Base-by-base conservation (phyloP, 2,329 filamentous ascomycete genomes). In the Thermomyces lanuginosus region DNA sequence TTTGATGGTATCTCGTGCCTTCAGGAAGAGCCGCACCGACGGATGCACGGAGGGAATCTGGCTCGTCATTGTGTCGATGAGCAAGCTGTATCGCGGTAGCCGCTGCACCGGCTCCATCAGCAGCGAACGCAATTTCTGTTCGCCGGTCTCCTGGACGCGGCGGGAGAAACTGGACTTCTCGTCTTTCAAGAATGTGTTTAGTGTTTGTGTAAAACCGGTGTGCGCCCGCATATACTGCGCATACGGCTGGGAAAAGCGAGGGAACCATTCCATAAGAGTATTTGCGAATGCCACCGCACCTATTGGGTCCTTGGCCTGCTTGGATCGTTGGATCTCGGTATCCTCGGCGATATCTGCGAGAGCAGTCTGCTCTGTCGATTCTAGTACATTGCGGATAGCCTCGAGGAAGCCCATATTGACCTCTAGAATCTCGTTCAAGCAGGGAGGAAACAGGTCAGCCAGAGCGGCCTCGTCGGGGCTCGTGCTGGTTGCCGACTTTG, bases 21-120 rank as follows among this genome's bases (percentile, higher is more conserved):
- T 84, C 21, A 93, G 67, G 55, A 98, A 75, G 2, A 68, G 65
- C 38, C 78, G 76, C 28, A 92, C 64, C 1, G 84, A 84, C 2
- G 83, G 80, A 47, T 95, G 84, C 6, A 78, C 73, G 26, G 84
- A 70, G 4, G 86, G 84, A 10, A 95, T 66, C 34, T 78, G 83
- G 38, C 76, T 73, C 24, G 89, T 70, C 45, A 98, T 93, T 44
- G 91, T 84, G 56, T 98, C 89, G 41, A 98, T 95, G 45, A 95
- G 76, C 18, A 98, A 63, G 44, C 82, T 93, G 56, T 98, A 98
- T 14, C 89, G 76, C 14, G 89, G 89, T 27, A 98, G 65, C 27
- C 89, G 69, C 51, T 98, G 89, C 1, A 98, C 84, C 2, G 89
- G 89, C 53, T 98, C 89, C 48, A 98, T 98, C 29, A 98, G 66